Percentiles rank a stretch among this genome's conserved stretches.
Conservation (phyloP, 2,329 filamentous ascomycete genomes). For the Xylariaceae sp. region DNA sequence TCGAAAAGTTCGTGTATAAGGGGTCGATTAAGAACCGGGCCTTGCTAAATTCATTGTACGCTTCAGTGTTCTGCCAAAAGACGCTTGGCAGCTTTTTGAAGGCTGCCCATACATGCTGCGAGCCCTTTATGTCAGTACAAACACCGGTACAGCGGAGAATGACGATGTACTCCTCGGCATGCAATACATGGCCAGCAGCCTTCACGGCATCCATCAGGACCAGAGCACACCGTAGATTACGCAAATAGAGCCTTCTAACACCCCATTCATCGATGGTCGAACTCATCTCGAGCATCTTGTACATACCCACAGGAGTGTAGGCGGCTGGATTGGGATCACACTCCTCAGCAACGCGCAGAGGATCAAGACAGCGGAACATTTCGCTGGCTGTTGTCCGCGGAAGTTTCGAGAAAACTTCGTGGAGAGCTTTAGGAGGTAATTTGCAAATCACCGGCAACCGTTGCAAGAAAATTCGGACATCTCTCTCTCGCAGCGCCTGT, state of each 20-base stretch:
- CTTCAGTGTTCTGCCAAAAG: conserved; percentile 24
- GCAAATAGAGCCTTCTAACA: conserved; percentile 38
- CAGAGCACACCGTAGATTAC: conserved; percentile 35
- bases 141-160: conserved; percentile 46
- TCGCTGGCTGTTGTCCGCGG: conserved; percentile 56
- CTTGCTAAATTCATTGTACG: conserved; percentile 43
- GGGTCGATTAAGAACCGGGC: conserved; percentile 44
- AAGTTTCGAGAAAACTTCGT: conserved; percentile 37
- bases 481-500: conserved; percentile 21
- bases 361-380: conserved; percentile 58
- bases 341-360: conserved; percentile 43
- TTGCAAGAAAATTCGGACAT: conserved; percentile 23
- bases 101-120: conserved; percentile 35
- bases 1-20: conserved; percentile 44
- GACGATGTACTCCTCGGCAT: conserved; percentile 40
- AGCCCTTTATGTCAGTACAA: conserved; percentile 34
- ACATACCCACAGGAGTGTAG: conserved; percentile 37
- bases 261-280: conserved; percentile 40
- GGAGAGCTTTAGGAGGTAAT: conserved; percentile 24
- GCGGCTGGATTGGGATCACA: conserved; percentile 45
- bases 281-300: conserved; percentile 35
- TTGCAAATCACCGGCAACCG: conserved; percentile 21
- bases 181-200: conserved; percentile 27
- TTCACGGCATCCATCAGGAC: conserved; percentile 34
- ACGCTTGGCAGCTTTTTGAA: conserved; percentile 22